phyloP scores from a whole-genome alignment of 2,329 filamentous ascomycete species.

The Scleromitrula shiraiana region DNA sequence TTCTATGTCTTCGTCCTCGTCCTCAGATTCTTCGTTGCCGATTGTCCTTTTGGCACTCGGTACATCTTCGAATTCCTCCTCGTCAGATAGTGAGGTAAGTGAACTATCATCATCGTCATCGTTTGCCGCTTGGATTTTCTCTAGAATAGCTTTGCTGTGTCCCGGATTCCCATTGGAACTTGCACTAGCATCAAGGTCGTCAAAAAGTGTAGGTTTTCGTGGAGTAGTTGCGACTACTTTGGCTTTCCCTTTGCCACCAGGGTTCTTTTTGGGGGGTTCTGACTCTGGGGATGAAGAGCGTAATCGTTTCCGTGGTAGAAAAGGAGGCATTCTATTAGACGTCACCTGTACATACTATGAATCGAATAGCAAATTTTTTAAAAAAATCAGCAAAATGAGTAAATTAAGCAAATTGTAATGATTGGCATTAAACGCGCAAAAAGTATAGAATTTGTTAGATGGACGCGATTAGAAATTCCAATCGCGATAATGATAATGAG shows the following conservation, averaged over 20 bases:
- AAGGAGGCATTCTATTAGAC: conserved; percentile 51
- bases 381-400: no score
- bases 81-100: conserved; percentile 34
- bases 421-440: not conserved
- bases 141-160: conserved; percentile 36
- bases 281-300: conserved; percentile 39
- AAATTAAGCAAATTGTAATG: no score
- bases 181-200: conserved; percentile 46
- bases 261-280: conserved; percentile 9
- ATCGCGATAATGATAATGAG: no score
- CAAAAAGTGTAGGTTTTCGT: conserved; percentile 51
- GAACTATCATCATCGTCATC: conserved; percentile 33
- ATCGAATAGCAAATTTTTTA: no score
- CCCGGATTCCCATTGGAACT: conserved; percentile 33
- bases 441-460: no score
- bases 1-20: conserved; percentile 43
- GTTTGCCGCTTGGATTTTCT: conserved; percentile 38
- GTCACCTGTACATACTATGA: conserved; percentile 1
- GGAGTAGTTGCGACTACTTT: conserved; percentile 25
- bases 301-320: conserved; percentile 58
- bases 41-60: conserved; percentile 37
- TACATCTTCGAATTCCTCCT: conserved; percentile 50
- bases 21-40: conserved; percentile 32
- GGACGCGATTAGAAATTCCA: no score
- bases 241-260: conserved; percentile 14